Evolutionary conservation across 2,329 filamentous ascomycete genomes (phyloP), one percentile per base, ranked within the genome.

Genomic region (Penicillium brasilianum): DNA sequence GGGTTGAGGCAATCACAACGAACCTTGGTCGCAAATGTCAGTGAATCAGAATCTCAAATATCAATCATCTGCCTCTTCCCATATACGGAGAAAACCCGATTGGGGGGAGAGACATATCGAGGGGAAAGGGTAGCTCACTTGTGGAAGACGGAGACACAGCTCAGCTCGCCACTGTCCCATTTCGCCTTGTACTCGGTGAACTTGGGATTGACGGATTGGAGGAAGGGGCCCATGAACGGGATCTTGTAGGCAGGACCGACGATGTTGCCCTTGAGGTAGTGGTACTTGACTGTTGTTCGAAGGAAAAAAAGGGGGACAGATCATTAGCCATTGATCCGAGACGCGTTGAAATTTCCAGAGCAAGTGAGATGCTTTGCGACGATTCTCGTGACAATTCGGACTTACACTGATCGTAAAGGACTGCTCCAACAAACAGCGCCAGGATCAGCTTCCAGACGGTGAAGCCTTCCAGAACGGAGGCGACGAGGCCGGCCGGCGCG

Each of bases 141-240:
- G 87, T 99, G 95, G 83, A 99, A 99, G 72, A 99, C 93, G 2
- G 93, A 97, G 64, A 99, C 95, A 75, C 95, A 99, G 84, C 93
- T 97, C 70, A 99, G 84, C 51, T 91, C 89, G 50, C 91, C 95
- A 74, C 92, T 96, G 71, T 85, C 78, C 95, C 95, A 99, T 84
- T 98, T 97, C 63, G 85, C 89, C 77, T 93, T 86, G 82, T 99
- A 99, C 73, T 93, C 87, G 63, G 90, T 88, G 76, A 97, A 98
- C 73, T 94, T 92, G 60, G 95, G 95, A 77, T 96, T 89, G 71
- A 98, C 84, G 30, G 93, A 97, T 74, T 97, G 84, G 59, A 98
- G 84, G 79, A 99, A 98, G 5, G 95, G 94, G n/a, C 95, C 95
- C 77, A 98, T 93, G 74, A 95, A 94, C 44, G 91, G 91, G 60